phyloP scores from a whole-genome alignment of 2,329 filamentous ascomycete species.

The Colletotrichum tropicicola region DNA sequence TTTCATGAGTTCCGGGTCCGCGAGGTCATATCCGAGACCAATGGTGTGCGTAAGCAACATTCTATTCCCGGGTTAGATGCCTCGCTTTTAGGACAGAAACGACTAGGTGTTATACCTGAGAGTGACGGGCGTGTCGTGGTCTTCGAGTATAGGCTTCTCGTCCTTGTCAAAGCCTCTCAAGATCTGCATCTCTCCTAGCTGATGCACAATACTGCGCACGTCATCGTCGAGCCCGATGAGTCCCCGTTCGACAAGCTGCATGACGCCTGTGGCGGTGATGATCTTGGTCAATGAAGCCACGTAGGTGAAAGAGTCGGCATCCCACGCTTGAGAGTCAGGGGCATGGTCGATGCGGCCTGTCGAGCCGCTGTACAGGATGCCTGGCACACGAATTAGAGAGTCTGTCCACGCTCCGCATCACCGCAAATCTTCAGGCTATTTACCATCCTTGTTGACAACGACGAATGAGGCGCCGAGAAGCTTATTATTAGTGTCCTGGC shows the following conservation, averaged over 20 bases:
- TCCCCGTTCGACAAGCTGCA: constrained; percentile 50
- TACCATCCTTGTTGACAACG: constrained; percentile 43
- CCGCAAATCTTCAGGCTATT: background rate
- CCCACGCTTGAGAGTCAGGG: constrained; percentile 40
- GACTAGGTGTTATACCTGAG: constrained; percentile 39
- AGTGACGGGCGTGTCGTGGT: constrained; percentile 47
- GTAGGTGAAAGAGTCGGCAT: constrained; percentile 43
- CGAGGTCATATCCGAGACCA: constrained; percentile 54
- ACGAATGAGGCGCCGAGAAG: constrained; percentile 47
- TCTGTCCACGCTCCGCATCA: background rate
- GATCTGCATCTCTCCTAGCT: constrained; percentile 44
- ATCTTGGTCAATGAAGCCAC: constrained; percentile 55
- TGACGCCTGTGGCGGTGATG: constrained; percentile 44
- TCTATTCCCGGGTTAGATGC: constrained; percentile 24
- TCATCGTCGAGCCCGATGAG: constrained; percentile 47
- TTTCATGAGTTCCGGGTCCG: constrained; percentile 46
- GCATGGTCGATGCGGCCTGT: constrained; percentile 46
- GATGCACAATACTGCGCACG: constrained; percentile 42
- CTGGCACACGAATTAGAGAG: constrained; percentile 31
- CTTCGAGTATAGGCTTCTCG: constrained; percentile 46
- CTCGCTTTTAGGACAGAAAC: too few species aligned
- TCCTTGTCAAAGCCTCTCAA: constrained; percentile 46
- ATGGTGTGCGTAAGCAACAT: constrained; percentile 59
- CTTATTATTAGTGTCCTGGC: constrained; percentile 40
- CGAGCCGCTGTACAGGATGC: constrained; percentile 44